phyloP scores from a whole-genome alignment of 2,329 filamentous ascomycete species.

The Scedosporium aurantiacum region DNA sequence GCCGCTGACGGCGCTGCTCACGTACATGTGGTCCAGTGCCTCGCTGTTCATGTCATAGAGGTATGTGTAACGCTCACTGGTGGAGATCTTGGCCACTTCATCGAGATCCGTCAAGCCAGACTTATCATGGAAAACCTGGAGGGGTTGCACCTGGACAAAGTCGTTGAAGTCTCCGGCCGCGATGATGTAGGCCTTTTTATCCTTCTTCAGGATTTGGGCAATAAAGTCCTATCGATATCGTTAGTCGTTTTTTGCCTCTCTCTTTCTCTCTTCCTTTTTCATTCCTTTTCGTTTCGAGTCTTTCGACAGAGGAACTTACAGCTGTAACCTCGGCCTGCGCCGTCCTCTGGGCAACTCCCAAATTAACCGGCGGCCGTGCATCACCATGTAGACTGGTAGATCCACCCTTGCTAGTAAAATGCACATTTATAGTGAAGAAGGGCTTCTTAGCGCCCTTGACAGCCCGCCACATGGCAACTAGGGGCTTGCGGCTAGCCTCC shows the following conservation, averaged over 20 bases:
- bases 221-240: conserved; percentile 36
- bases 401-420: conserved; percentile 57
- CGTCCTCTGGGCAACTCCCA: conserved; percentile 44
- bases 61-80: conserved; percentile 58
- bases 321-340: conserved; percentile 49
- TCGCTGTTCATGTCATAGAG: conserved; percentile 59
- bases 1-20: conserved; percentile 40
- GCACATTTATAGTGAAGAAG: conserved; percentile 64
- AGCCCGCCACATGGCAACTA: conserved; percentile 55
- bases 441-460: conserved; percentile 36
- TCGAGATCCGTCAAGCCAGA: conserved; percentile 53
- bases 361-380: conserved; percentile 54
- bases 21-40: conserved; percentile 59
- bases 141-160: conserved; percentile 50
- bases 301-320: conserved; percentile 22
- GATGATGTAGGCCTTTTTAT: conserved; percentile 47
- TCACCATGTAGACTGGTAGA: conserved; percentile 55
- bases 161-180: conserved; percentile 63
- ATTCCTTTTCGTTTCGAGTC: no score
- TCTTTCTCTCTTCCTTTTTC: no score
- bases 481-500: conserved; percentile 52
- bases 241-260: not conserved
- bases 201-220: conserved; percentile 41
- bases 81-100: conserved; percentile 39
- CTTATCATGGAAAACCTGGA: conserved; percentile 39